A percentile compares a stretch with the other conserved stretches of the same genome.
phyloP scores from a whole-genome alignment of 495 filamentous ascomycete species.

The Penicillium salamii region DNA sequence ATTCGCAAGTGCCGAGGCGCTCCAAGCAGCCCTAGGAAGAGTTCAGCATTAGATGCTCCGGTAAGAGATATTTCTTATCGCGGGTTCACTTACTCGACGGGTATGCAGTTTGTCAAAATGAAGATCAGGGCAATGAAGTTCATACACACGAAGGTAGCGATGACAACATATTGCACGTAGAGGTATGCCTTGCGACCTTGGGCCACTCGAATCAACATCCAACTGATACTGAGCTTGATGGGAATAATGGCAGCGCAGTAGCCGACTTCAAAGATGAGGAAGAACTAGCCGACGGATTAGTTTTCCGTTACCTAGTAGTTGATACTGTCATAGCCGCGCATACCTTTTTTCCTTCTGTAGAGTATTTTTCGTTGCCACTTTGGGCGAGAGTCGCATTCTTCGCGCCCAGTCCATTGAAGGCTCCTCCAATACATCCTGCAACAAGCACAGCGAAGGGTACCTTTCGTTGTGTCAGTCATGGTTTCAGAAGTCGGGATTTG shows the following conservation, averaged over 20 bases:
- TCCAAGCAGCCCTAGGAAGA: slow-evolving; percentile 20
- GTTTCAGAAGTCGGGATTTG: background rate
- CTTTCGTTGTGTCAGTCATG: slow-evolving; percentile 4
- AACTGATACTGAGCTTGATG: slow-evolving; percentile 29
- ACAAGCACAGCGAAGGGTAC: slow-evolving; percentile 21
- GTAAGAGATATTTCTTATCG: background rate
- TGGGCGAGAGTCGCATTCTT: slow-evolving; percentile 7
- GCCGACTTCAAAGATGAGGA: slow-evolving; percentile 27
- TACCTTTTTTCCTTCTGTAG: slow-evolving; percentile 17
- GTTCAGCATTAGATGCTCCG: background rate
- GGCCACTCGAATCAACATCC: slow-evolving; percentile 26
- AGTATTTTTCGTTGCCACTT: slow-evolving; percentile 18
- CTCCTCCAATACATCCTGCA: slow-evolving; percentile 19
- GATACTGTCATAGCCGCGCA: background rate
- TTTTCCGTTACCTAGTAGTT: background rate
- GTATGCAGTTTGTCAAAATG: slow-evolving; percentile 24
- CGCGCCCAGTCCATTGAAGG: slow-evolving; percentile 25
- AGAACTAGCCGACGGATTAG: slow-evolving; percentile 14
- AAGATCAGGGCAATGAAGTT: slow-evolving; percentile 26
- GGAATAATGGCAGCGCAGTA: slow-evolving; percentile 29
- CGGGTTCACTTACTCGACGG: slow-evolving; percentile 12
- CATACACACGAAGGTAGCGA: slow-evolving; percentile 16
- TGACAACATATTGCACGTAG: slow-evolving; percentile 20
- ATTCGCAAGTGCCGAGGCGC: slow-evolving; percentile 8
- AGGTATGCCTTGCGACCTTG: slow-evolving; percentile 20